A percentile compares a stretch with the other conserved stretches of the same genome.
Conservation (phyloP, 805 yeast genomes). For the Saccharomyces kudriavzevii region DNA sequence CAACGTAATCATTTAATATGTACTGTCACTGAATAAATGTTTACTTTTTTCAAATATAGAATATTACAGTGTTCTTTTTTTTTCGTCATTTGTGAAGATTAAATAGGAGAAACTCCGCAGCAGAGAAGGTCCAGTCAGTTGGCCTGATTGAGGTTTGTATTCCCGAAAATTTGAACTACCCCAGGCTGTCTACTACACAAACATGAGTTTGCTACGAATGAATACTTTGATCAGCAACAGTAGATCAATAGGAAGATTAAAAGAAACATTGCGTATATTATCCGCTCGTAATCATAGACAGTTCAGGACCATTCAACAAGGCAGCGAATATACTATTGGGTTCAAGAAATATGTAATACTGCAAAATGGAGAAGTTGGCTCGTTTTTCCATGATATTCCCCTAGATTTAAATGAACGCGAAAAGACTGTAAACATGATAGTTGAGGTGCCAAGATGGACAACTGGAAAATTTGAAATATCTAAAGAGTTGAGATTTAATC, state of each 20-base stretch:
- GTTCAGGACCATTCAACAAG: constrained; percentile 19
- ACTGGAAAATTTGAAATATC: constrained; percentile 78
- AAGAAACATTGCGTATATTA: constrained; percentile 7
- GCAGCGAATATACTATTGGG: constrained; percentile 33
- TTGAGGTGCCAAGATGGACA: constrained; percentile 75
- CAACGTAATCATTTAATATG: too few species aligned
- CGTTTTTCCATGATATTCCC: constrained; percentile 70
- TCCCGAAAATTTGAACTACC: background rate
- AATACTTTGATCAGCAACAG: background rate
- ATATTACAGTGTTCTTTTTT: background rate
- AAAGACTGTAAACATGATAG: constrained; percentile 53
- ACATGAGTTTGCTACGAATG: background rate
- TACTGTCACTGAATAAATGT: too few species aligned
- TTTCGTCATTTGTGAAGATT: background rate
- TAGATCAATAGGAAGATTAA: constrained; percentile 9
- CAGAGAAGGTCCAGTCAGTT: background rate
- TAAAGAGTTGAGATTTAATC: constrained; percentile 51
- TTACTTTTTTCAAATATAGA: too few species aligned
- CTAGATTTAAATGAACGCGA: constrained; percentile 36
- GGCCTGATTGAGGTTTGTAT: background rate
- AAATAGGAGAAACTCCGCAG: background rate
- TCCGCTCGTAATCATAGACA: constrained; percentile 3
- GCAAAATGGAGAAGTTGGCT: constrained; percentile 40
- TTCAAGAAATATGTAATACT: constrained; percentile 40
- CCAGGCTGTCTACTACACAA: background rate